Evolutionary conservation across 805 yeast genomes (phyloP), one percentile per base, ranked within the genome.

Genomic region (Yarrowia divulgata): DNA sequence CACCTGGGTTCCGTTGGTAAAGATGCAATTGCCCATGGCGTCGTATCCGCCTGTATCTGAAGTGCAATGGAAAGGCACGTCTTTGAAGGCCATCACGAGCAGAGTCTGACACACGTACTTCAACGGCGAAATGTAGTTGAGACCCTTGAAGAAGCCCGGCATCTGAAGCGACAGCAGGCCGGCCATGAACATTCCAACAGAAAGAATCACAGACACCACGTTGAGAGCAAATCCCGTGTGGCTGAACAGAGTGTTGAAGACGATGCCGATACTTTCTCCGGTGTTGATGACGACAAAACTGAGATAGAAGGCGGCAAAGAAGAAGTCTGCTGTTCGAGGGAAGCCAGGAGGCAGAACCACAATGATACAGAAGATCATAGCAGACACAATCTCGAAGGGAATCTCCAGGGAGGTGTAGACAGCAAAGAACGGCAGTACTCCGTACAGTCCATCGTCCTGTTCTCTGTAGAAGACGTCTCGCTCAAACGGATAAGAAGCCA

Each of bases 251-350:
- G 93, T 88, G 74, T 90, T 91, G 70, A 92, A 89, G 63, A 90
- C 83, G 8, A 92, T 90, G 0, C 97, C 97, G 40, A 92, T 80
- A 8, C 94, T 88, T 76, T 92, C 97, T 43, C 97, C 97, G 71
- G 93, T 87, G 71, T 88, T 86, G 18, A 88, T 84, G 32, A 87
- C 83, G 34, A 84, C 79, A 69, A 86, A 79, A 0, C 87, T 73
- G 35, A 86, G 81, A 72, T 87, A 86, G 23, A 86, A 83, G 73
- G 88, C 80, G 0, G 88, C 83, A 73, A 93, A 91, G 74, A 85
- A 92, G 81, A 89, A 85, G 1, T 81, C 85, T 0, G 88, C 84
- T 0, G 87, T 86, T 60, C 91, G 79, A 19, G 93, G 93, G 42
- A 92, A 77, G 0, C 97, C 97, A 71, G 89, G 82, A 0, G 84